Conservation (phyloP, 441 rosid genomes). For the Geranium incanum region DNA sequence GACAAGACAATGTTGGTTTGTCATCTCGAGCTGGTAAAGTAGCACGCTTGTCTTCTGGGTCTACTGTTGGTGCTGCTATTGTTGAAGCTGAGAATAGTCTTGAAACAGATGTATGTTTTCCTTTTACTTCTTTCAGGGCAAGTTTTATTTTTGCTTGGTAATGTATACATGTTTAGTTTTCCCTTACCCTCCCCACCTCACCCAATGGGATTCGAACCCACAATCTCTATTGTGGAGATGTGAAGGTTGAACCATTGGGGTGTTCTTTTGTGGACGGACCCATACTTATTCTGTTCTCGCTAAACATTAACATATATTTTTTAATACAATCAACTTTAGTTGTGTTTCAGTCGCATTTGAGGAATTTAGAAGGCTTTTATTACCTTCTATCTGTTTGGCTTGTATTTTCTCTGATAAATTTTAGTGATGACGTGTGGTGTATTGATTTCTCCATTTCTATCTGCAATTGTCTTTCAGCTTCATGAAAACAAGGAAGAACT, state of each 20-base stretch:
- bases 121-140: slow-evolving; percentile 24
- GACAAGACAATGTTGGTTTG: slow-evolving; percentile 7
- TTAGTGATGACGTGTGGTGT: neutral
- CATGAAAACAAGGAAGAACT: slow-evolving; percentile 69
- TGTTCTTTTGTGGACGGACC: no score
- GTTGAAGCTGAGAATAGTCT: slow-evolving; percentile 67
- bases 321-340: slow-evolving; percentile 36
- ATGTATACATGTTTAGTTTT: no score
- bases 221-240: no score
- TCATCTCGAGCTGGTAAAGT: slow-evolving; percentile 33
- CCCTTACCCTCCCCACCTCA: no score
- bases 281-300: slow-evolving; percentile 39
- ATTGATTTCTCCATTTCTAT: neutral
- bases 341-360: slow-evolving; percentile 27
- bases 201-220: no score
- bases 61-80: slow-evolving; percentile 64
- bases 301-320: slow-evolving; percentile 30
- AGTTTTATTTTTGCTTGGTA: neutral
- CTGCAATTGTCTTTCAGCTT: slow-evolving; percentile 33
- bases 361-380: slow-evolving; percentile 28
- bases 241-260: no score
- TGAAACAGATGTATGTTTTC: slow-evolving; percentile 77
- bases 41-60: slow-evolving; percentile 45
- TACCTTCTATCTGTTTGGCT: neutral
- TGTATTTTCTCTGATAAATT: neutral